Evolutionary conservation across 2,329 filamentous ascomycete genomes (phyloP).

Genomic region (Pseudocercospora crystallina): DNA sequence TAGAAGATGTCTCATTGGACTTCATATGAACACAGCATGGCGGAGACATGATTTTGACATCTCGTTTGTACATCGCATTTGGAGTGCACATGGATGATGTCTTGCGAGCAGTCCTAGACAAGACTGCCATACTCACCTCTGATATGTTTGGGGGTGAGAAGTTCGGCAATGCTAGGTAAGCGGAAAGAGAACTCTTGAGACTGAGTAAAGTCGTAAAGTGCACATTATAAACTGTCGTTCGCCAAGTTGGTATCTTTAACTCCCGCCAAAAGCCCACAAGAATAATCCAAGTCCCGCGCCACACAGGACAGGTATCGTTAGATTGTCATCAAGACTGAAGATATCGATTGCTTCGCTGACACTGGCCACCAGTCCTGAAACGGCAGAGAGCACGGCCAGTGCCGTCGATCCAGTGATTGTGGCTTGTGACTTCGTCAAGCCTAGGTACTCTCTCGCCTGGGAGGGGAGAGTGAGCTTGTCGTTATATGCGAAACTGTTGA

Average conservation of each 20-base stretch:
- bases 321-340: constrained; percentile 94
- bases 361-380: constrained; percentile 85
- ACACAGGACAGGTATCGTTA: constrained; percentile 92
- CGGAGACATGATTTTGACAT: too few relatives aligned
- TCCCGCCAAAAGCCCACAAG: constrained; percentile 71
- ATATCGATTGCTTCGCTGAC: constrained; percentile 87
- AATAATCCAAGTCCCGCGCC: constrained; percentile 89
- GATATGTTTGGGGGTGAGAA: too few relatives aligned
- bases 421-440: constrained; percentile 58
- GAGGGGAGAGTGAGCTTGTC: constrained; percentile 71
- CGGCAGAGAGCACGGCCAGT: constrained; percentile 76
- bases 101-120: too few relatives aligned
- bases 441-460: constrained; percentile 58
- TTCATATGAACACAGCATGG: too few relatives aligned
- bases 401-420: constrained; percentile 70
- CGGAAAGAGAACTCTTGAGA: too few relatives aligned
- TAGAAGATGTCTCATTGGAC: too few relatives aligned
- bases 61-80: too few relatives aligned
- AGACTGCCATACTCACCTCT: too few relatives aligned
- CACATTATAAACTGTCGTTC: background rate
- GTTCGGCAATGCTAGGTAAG: too few relatives aligned
- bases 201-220: constrained; percentile 1
- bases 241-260: constrained; percentile 4
- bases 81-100: too few relatives aligned
- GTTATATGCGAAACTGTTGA: constrained; percentile 75